These are phyloP conservation scores for Irpex lacteus DNA, from an alignment of 1,284 basidiomycete species.

Conservation along the genomic window DNA sequence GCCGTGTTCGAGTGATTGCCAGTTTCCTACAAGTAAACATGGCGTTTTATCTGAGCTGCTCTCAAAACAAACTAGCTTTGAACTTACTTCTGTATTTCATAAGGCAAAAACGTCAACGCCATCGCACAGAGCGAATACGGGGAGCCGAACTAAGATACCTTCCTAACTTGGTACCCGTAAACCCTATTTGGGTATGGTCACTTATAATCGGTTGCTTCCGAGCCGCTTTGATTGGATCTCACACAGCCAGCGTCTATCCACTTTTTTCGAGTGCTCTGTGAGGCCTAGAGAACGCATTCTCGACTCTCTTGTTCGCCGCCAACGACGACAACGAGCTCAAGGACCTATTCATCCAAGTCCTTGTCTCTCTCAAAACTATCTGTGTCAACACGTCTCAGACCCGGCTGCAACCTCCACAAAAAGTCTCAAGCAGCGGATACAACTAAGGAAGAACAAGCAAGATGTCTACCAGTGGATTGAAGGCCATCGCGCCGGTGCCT, in stretches of 20 bases:
- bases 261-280: constrained; percentile 1
- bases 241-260: neutral
- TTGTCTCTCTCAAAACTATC: neutral
- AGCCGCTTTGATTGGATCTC: neutral
- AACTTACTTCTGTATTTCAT: no score
- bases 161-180: neutral
- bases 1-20: no score
- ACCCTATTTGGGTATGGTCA: neutral
- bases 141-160: neutral
- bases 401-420: neutral
- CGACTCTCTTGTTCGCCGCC: neutral
- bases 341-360: constrained; percentile 16
- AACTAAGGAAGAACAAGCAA: constrained; percentile 19
- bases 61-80: no score
- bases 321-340: constrained; percentile 9
- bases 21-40: no score
- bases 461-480: constrained; percentile 88
- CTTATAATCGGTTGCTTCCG: neutral
- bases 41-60: no score
- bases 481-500: constrained; percentile 96
- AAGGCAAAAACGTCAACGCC: no score
- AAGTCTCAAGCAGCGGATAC: neutral
- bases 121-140: no score
- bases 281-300: neutral
- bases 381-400: neutral